phyloP scores from a whole-genome alignment of 2,329 filamentous ascomycete genomes.

The Fusarium floridanum region DNA sequence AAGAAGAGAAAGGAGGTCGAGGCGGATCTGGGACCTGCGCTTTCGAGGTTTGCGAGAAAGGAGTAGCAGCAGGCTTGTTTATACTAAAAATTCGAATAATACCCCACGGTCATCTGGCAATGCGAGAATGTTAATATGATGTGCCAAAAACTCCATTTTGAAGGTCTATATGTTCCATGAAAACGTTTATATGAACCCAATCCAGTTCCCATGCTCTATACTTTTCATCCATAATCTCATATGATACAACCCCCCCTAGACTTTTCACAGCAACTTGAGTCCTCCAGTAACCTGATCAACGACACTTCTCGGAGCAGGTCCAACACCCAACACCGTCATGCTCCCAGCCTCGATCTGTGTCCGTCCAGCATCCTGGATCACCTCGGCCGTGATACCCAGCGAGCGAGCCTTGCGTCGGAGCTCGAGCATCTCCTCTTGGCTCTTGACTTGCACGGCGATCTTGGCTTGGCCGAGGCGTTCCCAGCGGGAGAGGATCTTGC shows the following conservation, averaged over 20 bases:
- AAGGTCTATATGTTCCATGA: conserved; percentile 26
- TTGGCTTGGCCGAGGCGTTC: conserved; percentile 90
- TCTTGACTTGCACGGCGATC: conserved; percentile 90
- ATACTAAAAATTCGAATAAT: conserved; percentile 43
- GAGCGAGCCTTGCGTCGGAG: conserved; percentile 84
- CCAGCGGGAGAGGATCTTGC: conserved; percentile 82
- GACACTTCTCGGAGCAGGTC: conserved; percentile 84
- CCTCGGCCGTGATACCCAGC: conserved; percentile 86
- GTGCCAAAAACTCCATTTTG: conserved; percentile 19
- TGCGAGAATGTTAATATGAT: conserved; percentile 2
- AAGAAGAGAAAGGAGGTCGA: conserved; percentile 73
- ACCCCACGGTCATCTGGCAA: conserved; percentile 24
- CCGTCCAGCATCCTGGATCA: conserved; percentile 94
- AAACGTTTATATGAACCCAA: conserved; percentile 27
- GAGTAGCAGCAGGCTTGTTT: conserved; percentile 54
- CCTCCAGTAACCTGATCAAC: conserved; percentile 89
- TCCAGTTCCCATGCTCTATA: conserved; percentile 22
- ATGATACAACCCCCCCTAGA: conserved; percentile 1
- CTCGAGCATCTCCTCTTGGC: conserved; percentile 82
- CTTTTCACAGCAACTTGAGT: conserved; percentile 79
- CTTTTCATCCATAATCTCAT: conserved; percentile 12
- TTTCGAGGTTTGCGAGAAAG: conserved; percentile 87
- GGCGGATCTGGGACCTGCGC: conserved; percentile 84
- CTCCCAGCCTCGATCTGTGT: conserved; percentile 97
- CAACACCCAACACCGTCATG: conserved; percentile 89